A percentile compares a stretch with the other conserved stretches of the same genome.
phyloP scores from a whole-genome alignment of 2,329 filamentous ascomycete species.

The Penicillium sp. region DNA sequence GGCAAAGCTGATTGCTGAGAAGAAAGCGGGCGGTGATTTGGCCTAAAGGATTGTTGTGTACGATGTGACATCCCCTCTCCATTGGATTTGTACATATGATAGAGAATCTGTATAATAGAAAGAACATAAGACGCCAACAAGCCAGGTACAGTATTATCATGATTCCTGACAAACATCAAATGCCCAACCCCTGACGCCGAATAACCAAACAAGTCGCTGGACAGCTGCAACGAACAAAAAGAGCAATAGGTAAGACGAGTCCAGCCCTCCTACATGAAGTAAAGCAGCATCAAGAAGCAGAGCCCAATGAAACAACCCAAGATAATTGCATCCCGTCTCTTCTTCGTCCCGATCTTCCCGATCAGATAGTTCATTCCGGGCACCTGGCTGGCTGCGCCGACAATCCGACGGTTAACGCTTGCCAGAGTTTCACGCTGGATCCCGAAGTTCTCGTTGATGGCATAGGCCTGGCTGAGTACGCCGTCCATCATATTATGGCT shows the following conservation, averaged over 20 bases:
- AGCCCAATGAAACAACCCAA: constrained; percentile 87
- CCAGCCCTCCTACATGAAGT: constrained; percentile 59
- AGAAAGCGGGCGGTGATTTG: constrained; percentile 24
- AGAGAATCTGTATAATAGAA: constrained; percentile 29
- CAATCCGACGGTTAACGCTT: constrained; percentile 88
- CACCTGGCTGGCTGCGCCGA: constrained; percentile 82
- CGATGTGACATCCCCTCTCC: constrained; percentile 12
- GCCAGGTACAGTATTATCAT: constrained; percentile 17
- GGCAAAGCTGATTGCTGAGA: constrained; percentile 43
- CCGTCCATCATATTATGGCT: constrained; percentile 86
- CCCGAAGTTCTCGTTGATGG: constrained; percentile 87
- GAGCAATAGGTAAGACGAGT: constrained; percentile 3
- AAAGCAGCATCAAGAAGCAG: constrained; percentile 84
- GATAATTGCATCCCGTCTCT: constrained; percentile 91
- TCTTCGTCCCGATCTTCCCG: constrained; percentile 87
- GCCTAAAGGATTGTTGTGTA: neutral
- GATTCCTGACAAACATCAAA: constrained; percentile 11
- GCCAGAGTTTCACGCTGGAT: constrained; percentile 83
- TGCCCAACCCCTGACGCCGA: constrained; percentile 20
- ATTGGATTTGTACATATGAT: constrained; percentile 27
- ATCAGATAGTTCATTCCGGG: constrained; percentile 93
- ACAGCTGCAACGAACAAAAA: constrained; percentile 10
- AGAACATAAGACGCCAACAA: constrained; percentile 13
- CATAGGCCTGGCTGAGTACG: constrained; percentile 92
- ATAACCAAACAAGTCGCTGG: constrained; percentile 14